Base-by-base conservation (phyloP, 805 yeast species). In the Kluyveromyces nonfermentans region DNA sequence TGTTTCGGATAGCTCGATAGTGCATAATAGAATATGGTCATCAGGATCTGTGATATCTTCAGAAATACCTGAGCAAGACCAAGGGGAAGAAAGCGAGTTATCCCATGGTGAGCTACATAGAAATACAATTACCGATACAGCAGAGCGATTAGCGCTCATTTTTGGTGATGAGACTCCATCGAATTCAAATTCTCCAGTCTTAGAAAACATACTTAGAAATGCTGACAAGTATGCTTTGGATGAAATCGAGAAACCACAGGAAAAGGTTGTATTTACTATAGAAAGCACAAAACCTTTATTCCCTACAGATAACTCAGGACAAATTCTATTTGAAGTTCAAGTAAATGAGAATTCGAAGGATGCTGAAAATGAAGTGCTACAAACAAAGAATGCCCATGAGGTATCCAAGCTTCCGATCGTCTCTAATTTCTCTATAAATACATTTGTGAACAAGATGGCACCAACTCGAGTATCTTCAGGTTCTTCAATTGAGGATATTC, bases 401-500 rank as follows among this genome's bases (percentile, higher is more conserved):
- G 28, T 59, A 1, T 50, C 59, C 3, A 56, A 48, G 43, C 56
- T 59, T 18, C 62, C 64, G 3, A 41, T 57, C n/a, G 53, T 50
- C 0, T 56, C 56, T 35, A 55, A 47, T 4, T 40, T 57, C n/a
- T 46, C 40, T 18, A 58, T 59, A 15, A 57, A 59, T 38, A 51
- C 50, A 16, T 55, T 55, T 33, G 45, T 37, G 31, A 20, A 33
- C 33, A 19, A 30, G 7, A 22, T 25, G 12, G 33, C 41, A 4
- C 45, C 54, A 22, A 45, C 55, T 2, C 48, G 60, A 41, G 32
- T 48, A 3, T 57, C 62, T 10, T 57, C 62, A 12, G 57, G 56
- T 1, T 57, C 62, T 1, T 55, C 62, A 2, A 48, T 47, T 34
- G 52, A 53, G 7, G 55, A 51, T 28, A 54, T 50, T 30, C 50